phyloP scores from a whole-genome alignment of 495 filamentous ascomycete genomes.

The Neurospora sp. region DNA sequence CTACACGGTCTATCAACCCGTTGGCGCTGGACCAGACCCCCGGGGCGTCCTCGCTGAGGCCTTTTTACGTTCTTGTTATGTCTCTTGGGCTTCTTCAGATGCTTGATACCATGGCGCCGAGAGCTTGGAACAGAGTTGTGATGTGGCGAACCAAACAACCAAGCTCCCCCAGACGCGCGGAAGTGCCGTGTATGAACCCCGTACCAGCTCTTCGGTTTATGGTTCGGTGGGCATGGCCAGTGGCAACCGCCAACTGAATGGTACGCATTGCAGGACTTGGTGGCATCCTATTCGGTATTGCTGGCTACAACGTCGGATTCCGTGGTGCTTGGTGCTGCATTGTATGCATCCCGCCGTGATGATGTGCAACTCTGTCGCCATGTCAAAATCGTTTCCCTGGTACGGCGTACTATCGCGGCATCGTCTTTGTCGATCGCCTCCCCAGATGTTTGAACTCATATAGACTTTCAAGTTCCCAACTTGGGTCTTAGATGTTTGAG shows the following conservation, averaged over 20 bases:
- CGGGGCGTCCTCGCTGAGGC: neutral
- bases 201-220: neutral
- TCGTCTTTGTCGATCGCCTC: neutral
- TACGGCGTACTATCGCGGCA: neutral
- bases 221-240: neutral
- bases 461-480: neutral
- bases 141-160: neutral
- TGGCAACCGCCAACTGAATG: neutral
- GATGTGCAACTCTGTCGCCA: constrained; percentile 3
- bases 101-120: neutral
- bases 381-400: neutral
- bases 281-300: neutral
- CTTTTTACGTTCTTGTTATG: neutral
- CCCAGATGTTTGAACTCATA: neutral
- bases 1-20: neutral
- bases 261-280: neutral
- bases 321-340: neutral
- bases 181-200: neutral
- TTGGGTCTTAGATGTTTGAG: neutral
- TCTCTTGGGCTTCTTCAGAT: neutral
- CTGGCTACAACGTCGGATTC: neutral
- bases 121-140: neutral
- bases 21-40: neutral
- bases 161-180: neutral
- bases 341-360: neutral